These are phyloP conservation scores for Saccharomyces mikatae DNA, from an alignment of 805 yeast species.

Conservation along the genomic window DNA sequence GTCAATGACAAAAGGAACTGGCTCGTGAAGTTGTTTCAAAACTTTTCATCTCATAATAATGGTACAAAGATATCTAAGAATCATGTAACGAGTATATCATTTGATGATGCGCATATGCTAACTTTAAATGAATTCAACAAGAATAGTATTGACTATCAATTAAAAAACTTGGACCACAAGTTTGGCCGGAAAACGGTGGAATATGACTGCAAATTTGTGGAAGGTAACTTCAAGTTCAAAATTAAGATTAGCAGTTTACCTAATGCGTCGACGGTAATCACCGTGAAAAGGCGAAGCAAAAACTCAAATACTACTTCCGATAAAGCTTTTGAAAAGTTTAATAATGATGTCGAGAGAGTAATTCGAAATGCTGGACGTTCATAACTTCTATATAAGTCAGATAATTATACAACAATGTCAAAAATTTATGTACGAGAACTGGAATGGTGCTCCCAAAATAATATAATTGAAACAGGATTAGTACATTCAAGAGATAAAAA, in stretches of 20 bases:
- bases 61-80: conserved; percentile 9
- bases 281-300: conserved; percentile 18
- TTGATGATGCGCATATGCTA: conserved; percentile 25
- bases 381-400: not conserved
- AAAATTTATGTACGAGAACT: not conserved
- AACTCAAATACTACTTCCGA: conserved; percentile 6
- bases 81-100: conserved; percentile 20
- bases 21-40: conserved; percentile 22
- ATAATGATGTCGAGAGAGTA: conserved; percentile 16
- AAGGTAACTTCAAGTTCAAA: conserved; percentile 23
- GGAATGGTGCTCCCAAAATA: not conserved
- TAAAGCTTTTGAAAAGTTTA: conserved; percentile 17
- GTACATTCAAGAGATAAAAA: not conserved
- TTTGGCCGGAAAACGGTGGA: conserved; percentile 16
- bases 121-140: conserved; percentile 23
- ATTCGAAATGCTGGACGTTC: conserved; percentile 7
- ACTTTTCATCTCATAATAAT: conserved; percentile 9
- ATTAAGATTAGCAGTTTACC: conserved; percentile 14
- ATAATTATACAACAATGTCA: not conserved
- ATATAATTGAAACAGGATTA: not conserved
- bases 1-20: conserved; percentile 10
- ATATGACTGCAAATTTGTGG: conserved; percentile 24
- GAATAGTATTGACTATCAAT: conserved; percentile 20
- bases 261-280: conserved; percentile 8
- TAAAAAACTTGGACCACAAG: conserved; percentile 17